A percentile compares a stretch with the other conserved stretches of the same genome.
Conservation (phyloP, 1,284 basidiomycete species). For the Ceratobasidium sp. region DNA sequence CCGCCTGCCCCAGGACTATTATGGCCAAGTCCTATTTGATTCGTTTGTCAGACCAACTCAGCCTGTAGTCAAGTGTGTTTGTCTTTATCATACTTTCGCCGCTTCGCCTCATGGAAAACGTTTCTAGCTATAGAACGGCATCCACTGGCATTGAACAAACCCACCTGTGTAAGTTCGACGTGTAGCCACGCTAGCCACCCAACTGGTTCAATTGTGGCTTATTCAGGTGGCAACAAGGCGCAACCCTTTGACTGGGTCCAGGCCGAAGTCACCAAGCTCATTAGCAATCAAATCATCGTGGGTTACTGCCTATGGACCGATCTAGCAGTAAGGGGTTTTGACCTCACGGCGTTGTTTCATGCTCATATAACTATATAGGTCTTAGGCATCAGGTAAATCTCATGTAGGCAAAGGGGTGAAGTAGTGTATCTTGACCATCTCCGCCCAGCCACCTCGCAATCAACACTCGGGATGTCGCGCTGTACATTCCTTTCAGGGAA, state of each 20-base stretch:
- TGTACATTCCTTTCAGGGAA: constrained; percentile 25
- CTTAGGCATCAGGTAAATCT: constrained; percentile 17
- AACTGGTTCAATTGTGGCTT: background rate
- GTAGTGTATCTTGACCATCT: background rate
- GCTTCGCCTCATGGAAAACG: background rate
- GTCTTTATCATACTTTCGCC: background rate
- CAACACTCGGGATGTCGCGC: constrained; percentile 21
- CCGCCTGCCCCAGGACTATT: constrained; percentile 14
- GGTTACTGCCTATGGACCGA: constrained; percentile 26
- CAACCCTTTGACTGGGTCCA: constrained; percentile 27
- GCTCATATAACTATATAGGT: constrained; percentile 29
- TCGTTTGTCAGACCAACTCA: constrained; percentile 27
- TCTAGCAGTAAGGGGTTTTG: constrained; percentile 7
- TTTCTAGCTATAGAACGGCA: constrained; percentile 2
- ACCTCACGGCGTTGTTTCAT: background rate
- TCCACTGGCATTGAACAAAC: constrained; percentile 3
- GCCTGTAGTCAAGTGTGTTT: constrained; percentile 8
- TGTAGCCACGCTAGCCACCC: background rate
- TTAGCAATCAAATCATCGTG: constrained; percentile 14
- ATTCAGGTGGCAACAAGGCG: background rate
- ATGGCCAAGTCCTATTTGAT: constrained; percentile 15
- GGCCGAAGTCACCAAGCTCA: constrained; percentile 1
- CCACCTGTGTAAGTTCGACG: constrained; percentile 3
- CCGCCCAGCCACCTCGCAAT: background rate
- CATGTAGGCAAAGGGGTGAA: background rate